phyloP scores from a whole-genome alignment of 768 basidiomycete genomes.

The Obba rivulosa region DNA sequence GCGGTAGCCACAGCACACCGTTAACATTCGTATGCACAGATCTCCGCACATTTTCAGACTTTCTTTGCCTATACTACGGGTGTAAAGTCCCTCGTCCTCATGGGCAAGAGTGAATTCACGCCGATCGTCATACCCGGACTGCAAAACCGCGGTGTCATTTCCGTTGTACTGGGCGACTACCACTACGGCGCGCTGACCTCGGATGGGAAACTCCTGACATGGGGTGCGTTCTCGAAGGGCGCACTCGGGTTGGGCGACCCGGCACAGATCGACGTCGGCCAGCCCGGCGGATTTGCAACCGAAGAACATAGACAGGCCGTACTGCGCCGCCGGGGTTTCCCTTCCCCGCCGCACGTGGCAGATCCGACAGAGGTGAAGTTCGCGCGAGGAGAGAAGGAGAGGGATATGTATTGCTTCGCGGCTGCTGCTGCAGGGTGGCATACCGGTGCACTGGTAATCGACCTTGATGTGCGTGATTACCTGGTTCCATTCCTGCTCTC shows the following conservation, averaged over 20 bases:
- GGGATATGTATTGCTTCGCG: slow-evolving; percentile 70
- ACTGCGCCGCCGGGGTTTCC: slow-evolving; percentile 23
- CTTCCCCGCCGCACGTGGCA: slow-evolving; percentile 37
- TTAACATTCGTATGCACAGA: slow-evolving; percentile 35
- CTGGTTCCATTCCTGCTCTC: neutral
- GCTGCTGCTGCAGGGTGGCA: slow-evolving; percentile 90
- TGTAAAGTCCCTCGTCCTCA: slow-evolving; percentile 64
- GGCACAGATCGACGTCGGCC: slow-evolving; percentile 39
- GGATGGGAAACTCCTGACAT: slow-evolving; percentile 71
- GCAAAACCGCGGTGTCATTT: slow-evolving; percentile 76
- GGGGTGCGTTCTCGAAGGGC: slow-evolving; percentile 73
- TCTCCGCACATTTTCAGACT: slow-evolving; percentile 78
- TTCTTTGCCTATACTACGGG: slow-evolving; percentile 83
- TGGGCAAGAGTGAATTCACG: slow-evolving; percentile 38
- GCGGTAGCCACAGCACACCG: neutral
- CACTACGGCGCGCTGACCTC: slow-evolving; percentile 84
- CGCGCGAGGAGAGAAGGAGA: slow-evolving; percentile 46
- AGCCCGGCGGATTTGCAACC: slow-evolving; percentile 53
- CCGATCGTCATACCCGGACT: slow-evolving; percentile 69
- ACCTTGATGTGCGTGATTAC: slow-evolving; percentile 56
- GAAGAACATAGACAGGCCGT: slow-evolving; percentile 29
- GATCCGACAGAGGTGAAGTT: slow-evolving; percentile 72
- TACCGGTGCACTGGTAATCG: slow-evolving; percentile 82
- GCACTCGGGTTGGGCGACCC: slow-evolving; percentile 88
- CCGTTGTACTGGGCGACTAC: slow-evolving; percentile 88